These are phyloP conservation scores for Sporothrix protearum DNA, from an alignment of 2,329 filamentous ascomycete species.

Conservation along the genomic window DNA sequence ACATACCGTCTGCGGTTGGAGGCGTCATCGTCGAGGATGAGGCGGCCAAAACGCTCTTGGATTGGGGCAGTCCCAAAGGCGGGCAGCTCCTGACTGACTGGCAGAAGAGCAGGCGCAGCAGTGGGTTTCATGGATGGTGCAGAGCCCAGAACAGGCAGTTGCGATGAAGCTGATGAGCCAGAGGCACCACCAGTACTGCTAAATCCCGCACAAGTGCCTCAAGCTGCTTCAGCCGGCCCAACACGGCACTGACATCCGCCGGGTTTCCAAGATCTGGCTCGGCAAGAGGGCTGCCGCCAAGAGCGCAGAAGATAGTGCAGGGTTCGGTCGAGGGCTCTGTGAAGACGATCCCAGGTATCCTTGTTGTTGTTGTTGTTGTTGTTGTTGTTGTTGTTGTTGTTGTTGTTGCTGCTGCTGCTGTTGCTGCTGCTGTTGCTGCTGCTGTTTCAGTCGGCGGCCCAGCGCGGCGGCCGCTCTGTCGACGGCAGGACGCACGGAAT, in stretches of 20 bases:
- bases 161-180: conserved; percentile 27
- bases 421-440: conserved; percentile 22
- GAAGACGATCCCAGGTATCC: background rate
- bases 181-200: conserved; percentile 32
- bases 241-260: conserved; percentile 39
- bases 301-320: background rate
- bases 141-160: conserved; percentile 27
- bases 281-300: background rate
- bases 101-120: background rate
- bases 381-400: background rate
- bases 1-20: conserved; percentile 46
- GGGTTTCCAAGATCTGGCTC: conserved; percentile 28
- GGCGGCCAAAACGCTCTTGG: conserved; percentile 43
- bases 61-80: conserved; percentile 32
- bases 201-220: conserved; percentile 52
- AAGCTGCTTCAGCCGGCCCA: conserved; percentile 49
- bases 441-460: conserved; percentile 47
- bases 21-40: conserved; percentile 44
- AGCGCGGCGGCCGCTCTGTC: conserved; percentile 48
- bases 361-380: background rate
- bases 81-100: background rate
- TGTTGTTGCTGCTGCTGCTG: conserved; percentile 5
- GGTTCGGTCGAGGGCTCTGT: background rate
- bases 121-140: background rate
- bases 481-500: conserved; percentile 51